A percentile compares a stretch with the other conserved stretches of the same genome.
These are phyloP conservation scores for Centella asiatica DNA, from an alignment of 129 eudicot genomes.

Conservation along the genomic window DNA sequence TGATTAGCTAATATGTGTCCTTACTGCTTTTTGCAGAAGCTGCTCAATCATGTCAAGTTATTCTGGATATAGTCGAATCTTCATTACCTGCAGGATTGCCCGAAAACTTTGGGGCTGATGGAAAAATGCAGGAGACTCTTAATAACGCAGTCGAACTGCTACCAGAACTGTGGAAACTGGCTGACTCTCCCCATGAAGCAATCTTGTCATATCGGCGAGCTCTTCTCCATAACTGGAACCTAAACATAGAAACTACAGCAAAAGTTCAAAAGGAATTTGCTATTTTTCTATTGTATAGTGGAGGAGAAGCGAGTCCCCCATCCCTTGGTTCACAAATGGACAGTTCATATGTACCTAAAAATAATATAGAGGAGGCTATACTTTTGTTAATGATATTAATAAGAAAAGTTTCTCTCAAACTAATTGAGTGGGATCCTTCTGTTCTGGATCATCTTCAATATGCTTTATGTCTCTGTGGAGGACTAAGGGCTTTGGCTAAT, in stretches of 20 bases:
- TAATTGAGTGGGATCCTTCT: conserved; percentile 87
- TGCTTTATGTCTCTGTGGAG: conserved; percentile 59
- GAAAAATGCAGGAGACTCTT: conserved; percentile 89
- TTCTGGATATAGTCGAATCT: conserved; percentile 88
- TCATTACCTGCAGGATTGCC: conserved; percentile 90
- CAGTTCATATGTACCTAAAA: conserved; percentile 63
- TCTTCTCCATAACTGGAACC: conserved; percentile 76
- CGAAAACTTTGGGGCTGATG: conserved; percentile 64
- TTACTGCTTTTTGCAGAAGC: conserved; percentile 67
- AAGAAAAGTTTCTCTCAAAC: conserved; percentile 41
- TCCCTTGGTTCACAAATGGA: conserved; percentile 59
- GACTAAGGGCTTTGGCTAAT: conserved; percentile 48
- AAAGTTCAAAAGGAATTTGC: conserved; percentile 81
- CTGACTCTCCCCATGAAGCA: conserved; percentile 68
- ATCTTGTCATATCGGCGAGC: conserved; percentile 72
- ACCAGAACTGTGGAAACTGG: conserved; percentile 80
- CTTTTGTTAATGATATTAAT: conserved; percentile 63
- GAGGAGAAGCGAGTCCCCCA: conserved; percentile 64
- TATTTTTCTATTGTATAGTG: conserved; percentile 78
- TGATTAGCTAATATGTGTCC: conserved; percentile 20
- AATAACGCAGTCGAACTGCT: conserved; percentile 81
- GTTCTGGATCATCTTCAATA: conserved; percentile 73
- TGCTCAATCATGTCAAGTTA: conserved; percentile 83
- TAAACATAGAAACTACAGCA: conserved; percentile 48
- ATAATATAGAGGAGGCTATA: conserved; percentile 78